These are phyloP conservation scores for Penicillium tannophilum DNA, from an alignment of 495 filamentous ascomycete genomes.

Conservation along the genomic window DNA sequence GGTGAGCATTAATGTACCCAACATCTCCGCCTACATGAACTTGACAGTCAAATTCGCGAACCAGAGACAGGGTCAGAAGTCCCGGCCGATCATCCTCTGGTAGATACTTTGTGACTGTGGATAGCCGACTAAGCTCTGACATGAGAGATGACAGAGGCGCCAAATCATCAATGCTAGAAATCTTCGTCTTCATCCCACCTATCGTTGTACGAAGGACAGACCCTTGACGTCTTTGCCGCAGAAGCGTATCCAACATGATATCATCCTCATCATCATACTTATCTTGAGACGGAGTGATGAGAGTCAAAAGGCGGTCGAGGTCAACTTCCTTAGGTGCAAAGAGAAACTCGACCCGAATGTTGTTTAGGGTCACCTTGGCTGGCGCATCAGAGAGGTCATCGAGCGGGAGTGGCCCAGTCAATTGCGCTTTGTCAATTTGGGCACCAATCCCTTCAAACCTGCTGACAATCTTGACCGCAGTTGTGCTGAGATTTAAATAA, in stretches of 20 bases:
- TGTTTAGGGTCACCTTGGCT: conserved; percentile 56
- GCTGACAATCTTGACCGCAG: conserved; percentile 75
- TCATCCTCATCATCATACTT: conserved; percentile 92
- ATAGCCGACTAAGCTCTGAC: conserved; percentile 76
- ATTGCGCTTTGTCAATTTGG: conserved; percentile 71
- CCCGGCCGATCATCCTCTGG: conserved; percentile 96
- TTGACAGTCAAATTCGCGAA: conserved; percentile 61
- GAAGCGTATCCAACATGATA: conserved; percentile 88
- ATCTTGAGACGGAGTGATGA: conserved; percentile 89
- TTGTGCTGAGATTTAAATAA: conserved; percentile 71
- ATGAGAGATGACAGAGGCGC: conserved; percentile 65
- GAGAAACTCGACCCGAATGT: conserved; percentile 74
- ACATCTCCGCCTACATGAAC: conserved; percentile 64
- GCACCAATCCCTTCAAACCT: conserved; percentile 69
- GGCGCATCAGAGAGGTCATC: conserved; percentile 50
- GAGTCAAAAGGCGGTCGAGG: conserved; percentile 74
- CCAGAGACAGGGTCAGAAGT: conserved; percentile 69
- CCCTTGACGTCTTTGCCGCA: conserved; percentile 88
- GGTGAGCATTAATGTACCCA: conserved; percentile 59
- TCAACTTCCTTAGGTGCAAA: conserved; percentile 74
- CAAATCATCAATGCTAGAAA: conserved; percentile 62
- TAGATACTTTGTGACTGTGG: conserved; percentile 89
- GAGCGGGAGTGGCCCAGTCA: conserved; percentile 67
- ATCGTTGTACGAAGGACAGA: conserved; percentile 75
- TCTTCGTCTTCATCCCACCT: conserved; percentile 56